These are phyloP conservation scores for Penicillium angulare DNA, from an alignment of 495 filamentous ascomycete species.

Conservation along the genomic window DNA sequence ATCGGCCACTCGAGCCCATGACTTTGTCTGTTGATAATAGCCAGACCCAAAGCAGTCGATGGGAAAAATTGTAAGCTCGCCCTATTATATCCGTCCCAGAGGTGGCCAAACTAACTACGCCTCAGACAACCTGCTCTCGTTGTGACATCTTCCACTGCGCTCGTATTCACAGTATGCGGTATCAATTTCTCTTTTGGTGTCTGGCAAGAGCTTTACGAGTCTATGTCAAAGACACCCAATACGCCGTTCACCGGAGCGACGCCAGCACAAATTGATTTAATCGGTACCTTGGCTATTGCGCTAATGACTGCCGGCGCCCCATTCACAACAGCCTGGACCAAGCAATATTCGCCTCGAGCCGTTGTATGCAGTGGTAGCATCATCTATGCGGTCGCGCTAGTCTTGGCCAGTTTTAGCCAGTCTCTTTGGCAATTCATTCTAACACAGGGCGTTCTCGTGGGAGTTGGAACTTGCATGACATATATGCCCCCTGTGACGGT, in stretches of 20 bases:
- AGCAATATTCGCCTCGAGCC: slow-evolving; percentile 31
- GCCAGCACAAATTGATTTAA: slow-evolving; percentile 41
- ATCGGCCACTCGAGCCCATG: slow-evolving; percentile 10
- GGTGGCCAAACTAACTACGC: no score
- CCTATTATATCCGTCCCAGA: neutral
- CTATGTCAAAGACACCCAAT: slow-evolving; percentile 25
- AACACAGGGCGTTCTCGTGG: slow-evolving; percentile 38
- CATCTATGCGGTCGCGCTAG: slow-evolving; percentile 24
- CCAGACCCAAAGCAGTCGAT: no score
- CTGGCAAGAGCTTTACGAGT: slow-evolving; percentile 46
- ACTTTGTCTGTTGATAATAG: neutral
- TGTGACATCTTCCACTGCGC: slow-evolving; percentile 27
- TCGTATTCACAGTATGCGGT: slow-evolving; percentile 38
- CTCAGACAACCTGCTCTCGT: slow-evolving; percentile 24
- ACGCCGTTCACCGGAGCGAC: slow-evolving; percentile 38
- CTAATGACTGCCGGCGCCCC: slow-evolving; percentile 47
- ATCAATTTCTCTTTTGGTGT: slow-evolving; percentile 47
- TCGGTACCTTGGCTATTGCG: slow-evolving; percentile 41
- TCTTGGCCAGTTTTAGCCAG: slow-evolving; percentile 36
- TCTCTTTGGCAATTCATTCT: slow-evolving; percentile 41
- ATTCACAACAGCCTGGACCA: slow-evolving; percentile 35
- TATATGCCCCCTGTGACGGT: slow-evolving; percentile 42
- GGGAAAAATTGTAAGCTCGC: slow-evolving; percentile 9
- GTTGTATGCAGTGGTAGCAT: slow-evolving; percentile 30
- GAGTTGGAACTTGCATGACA: slow-evolving; percentile 34